Conservation (phyloP, 2,329 filamentous ascomycete genomes). For the Coleophoma crateriformis region DNA sequence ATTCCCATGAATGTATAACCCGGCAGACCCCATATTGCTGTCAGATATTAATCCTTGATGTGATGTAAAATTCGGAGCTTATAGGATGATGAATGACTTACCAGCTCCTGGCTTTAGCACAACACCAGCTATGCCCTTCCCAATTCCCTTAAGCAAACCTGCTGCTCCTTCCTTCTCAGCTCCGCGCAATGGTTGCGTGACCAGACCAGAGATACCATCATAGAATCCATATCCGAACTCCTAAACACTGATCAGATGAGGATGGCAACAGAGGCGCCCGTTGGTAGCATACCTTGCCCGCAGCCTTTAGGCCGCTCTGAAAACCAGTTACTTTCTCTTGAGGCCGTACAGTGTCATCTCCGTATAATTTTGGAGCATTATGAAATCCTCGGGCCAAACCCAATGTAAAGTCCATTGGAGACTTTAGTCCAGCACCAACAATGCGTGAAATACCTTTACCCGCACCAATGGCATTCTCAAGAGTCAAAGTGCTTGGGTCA, state of each 20-base stretch:
- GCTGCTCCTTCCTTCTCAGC: constrained; percentile 57
- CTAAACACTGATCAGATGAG: constrained; percentile 15
- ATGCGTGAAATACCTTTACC: constrained; percentile 67
- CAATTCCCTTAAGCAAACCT: constrained; percentile 74
- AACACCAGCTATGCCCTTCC: constrained; percentile 77
- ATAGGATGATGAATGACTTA: constrained; percentile 28
- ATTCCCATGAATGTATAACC: constrained; percentile 81
- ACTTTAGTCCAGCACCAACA: constrained; percentile 68
- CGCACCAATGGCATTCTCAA: constrained; percentile 59
- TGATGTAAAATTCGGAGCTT: not conserved
- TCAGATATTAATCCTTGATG: constrained; percentile 1
- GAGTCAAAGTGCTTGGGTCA: constrained; percentile 27
- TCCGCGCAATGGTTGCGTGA: constrained; percentile 71
- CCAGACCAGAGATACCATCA: constrained; percentile 74
- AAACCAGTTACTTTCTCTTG: constrained; percentile 74
- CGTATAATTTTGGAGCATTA: constrained; percentile 80
- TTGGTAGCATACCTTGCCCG: constrained; percentile 53
- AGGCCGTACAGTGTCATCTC: constrained; percentile 76
- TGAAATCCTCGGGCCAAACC: constrained; percentile 82
- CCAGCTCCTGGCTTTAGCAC: constrained; percentile 78
- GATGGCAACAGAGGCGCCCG: no score
- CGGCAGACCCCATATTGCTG: constrained; percentile 63
- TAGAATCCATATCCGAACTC: constrained; percentile 74
- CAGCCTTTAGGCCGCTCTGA: constrained; percentile 69
- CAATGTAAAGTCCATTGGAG: constrained; percentile 79